Evolutionary conservation across 1,284 basidiomycete species (phyloP), one percentile per base, ranked within the genome.

Genomic region (Trichosporon faecale): DNA sequence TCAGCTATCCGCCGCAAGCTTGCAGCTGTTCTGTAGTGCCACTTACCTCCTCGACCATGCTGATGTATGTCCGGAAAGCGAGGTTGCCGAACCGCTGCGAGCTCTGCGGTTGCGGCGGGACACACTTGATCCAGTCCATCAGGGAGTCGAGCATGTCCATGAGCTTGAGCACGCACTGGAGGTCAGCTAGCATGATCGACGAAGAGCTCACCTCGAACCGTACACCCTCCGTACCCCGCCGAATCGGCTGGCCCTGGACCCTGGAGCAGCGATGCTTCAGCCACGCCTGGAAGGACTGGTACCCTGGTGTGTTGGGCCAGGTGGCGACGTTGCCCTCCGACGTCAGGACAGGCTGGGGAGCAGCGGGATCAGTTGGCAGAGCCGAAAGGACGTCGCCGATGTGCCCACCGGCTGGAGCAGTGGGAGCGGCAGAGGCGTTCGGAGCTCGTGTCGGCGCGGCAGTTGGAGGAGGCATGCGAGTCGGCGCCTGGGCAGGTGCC

Each of bases 51-150:
- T 92, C 89, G 29, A 98, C 86, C 35, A 90, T 87, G 69, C 86
- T 86, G 0, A 93, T 92, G 91, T 95, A 99, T 7, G 88, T 88
- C 66, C 95, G 87, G 79, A 99, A 99, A 0, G 94, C 91, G 7
- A 94, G 87, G 82, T 99, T 98, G 2, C 96, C 97, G 77, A 96
- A 99, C 0, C 97, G 88, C 78, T 98, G 97, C 1, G 72, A 78
- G 14, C 92, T 90, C 6, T 89, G 89, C n/a, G 88, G 83, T 3
- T 89, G 86, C 0, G 91, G 89, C 3, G 93, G 93, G 12, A 95
- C 92, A 37, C 91, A 89, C 64, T 91, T 88, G 12, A 95, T 90
- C 93, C 93, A 95, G 0, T 74, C 71, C 74, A 90, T 88, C 66
- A 98, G 84, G n/a, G 85, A 84, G 70, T 91, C 88, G 3, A 99